These are phyloP conservation scores for Xylaria hypoxylon DNA, from an alignment of 2,329 filamentous ascomycete genomes.

Conservation along the genomic window DNA sequence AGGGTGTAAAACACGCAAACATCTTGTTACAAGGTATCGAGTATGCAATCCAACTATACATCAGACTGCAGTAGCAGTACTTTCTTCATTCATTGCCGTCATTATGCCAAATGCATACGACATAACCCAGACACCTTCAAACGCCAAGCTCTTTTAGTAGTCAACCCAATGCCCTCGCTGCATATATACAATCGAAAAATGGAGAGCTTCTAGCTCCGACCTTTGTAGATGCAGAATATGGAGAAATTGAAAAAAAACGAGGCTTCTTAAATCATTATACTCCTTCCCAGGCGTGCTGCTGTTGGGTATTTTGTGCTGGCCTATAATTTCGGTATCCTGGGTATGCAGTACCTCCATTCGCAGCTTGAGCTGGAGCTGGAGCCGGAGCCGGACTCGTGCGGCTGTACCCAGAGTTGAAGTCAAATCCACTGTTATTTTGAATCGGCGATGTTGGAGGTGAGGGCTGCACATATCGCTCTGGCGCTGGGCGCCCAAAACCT, in stretches of 20 bases:
- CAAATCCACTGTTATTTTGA: constrained; percentile 39
- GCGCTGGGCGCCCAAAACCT: background rate
- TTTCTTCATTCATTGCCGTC: constrained; percentile 30
- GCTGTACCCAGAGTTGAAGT: constrained; percentile 41
- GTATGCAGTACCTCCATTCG: constrained; percentile 34
- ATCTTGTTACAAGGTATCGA: constrained; percentile 28
- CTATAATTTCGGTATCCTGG: constrained; percentile 38
- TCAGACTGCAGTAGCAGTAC: constrained; percentile 31
- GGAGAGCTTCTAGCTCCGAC: constrained; percentile 13
- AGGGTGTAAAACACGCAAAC: constrained; percentile 8
- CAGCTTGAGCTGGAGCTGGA: constrained; percentile 25
- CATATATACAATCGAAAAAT: constrained; percentile 15
- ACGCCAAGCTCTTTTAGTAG: constrained; percentile 31
- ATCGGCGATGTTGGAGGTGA: constrained; percentile 35
- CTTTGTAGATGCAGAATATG: constrained; percentile 14
- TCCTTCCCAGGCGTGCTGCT: constrained; percentile 30
- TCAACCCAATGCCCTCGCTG: constrained; percentile 23
- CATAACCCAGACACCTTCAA: constrained; percentile 18
- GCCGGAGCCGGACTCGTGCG: background rate
- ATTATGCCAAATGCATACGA: constrained; percentile 26
- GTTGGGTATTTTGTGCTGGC: constrained; percentile 30
- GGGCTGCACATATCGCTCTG: constrained; percentile 24
- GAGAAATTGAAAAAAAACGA: constrained; percentile 4
- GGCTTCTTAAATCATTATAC: constrained; percentile 14
- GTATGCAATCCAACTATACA: constrained; percentile 34